Evolutionary conservation across 2,329 filamentous ascomycete genomes (phyloP), one percentile per base, ranked within the genome.

Genomic region (Alternaria atra): DNA sequence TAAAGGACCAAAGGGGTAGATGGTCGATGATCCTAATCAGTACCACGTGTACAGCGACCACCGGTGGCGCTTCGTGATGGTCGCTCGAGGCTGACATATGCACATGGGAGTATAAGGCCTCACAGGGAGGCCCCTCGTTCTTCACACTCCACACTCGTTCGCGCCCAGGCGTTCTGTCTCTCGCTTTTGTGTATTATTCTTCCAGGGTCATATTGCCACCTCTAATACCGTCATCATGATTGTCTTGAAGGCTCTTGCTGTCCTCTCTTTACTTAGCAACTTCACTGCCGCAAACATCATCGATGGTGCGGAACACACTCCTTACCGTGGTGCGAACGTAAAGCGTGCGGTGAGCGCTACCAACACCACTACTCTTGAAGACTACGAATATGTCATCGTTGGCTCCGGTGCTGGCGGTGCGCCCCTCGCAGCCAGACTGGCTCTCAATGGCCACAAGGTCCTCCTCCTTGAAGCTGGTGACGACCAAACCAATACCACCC

Each of bases 341-440:
- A 72, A 70, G 58, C 66, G 68, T 51, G 61, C 65, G 5, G 32
- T 60, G 32, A 65, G 59, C 29, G 48, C 61, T 32, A 61, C 68
- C 39, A 51, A 55, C 9, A 52, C 50, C 4, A 62, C 53, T 5
- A 64, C 63, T 6, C 60, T 70, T 29, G 52, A 69, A 12, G 62
- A 65, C 25, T 89, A 89, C 66, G 87, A 89, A 55, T 89, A 87
- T 76, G 79, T 89, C 32, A 80, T 89, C 15, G 85, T 89, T 37
- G 87, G 87, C 10, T 86, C 85, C 5, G 87, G 87, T 4, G 81
- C 86, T 6, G 86, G 87, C 12, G 87, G 87, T 47, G 86, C 84
- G 15, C 86, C 86, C 7, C 73, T 89, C 5, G 86, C 86, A 4
- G 83, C 84, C 13, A 81, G 84, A 34, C 82, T 89, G 8, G 86